Conservation (phyloP, 2,329 filamentous ascomycete genomes). For the Xylaria sp. region DNA sequence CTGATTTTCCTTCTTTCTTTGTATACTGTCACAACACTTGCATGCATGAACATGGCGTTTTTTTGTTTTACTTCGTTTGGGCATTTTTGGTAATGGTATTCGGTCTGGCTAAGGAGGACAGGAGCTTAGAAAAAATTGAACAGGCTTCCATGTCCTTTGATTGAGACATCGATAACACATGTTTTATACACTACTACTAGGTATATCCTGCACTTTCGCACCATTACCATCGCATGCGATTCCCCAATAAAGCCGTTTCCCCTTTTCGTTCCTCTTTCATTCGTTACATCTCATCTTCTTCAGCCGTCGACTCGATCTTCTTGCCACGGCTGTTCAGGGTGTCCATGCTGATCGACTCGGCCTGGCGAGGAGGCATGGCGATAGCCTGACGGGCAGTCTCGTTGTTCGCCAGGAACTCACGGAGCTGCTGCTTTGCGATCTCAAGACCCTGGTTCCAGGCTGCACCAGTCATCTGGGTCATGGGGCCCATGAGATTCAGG, state of each 20-base stretch:
- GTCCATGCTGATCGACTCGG: conserved; percentile 52
- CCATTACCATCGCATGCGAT: conserved; percentile 12
- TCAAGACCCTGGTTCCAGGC: conserved; percentile 81
- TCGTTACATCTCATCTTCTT: conserved; percentile 56
- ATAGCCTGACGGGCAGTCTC: conserved; percentile 80
- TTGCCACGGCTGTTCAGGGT: conserved; percentile 56
- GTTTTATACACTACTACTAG: conserved; percentile 1
- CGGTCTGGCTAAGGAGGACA: conserved; percentile 8
- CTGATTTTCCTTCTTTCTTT: conserved; percentile 35
- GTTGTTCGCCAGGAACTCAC: conserved; percentile 84
- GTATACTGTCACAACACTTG: neutral
- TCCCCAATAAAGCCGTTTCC: conserved; percentile 6
- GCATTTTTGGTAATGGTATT: conserved; percentile 4
- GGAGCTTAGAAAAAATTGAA: neutral
- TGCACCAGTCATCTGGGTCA: conserved; percentile 90
- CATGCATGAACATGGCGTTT: conserved; percentile 27
- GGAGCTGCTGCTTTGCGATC: conserved; percentile 84
- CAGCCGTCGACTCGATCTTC: conserved; percentile 40
- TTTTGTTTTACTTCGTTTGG: neutral
- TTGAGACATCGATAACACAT: conserved; percentile 14
- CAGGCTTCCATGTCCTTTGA: conserved; percentile 4
- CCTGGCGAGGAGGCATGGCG: conserved; percentile 57
- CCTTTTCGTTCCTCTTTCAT: neutral
- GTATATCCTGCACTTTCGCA: conserved; percentile 29
- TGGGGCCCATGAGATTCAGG: conserved; percentile 92